Base-by-base conservation (phyloP, 1,284 basidiomycete genomes). In the Tylopilus orsonianus region DNA sequence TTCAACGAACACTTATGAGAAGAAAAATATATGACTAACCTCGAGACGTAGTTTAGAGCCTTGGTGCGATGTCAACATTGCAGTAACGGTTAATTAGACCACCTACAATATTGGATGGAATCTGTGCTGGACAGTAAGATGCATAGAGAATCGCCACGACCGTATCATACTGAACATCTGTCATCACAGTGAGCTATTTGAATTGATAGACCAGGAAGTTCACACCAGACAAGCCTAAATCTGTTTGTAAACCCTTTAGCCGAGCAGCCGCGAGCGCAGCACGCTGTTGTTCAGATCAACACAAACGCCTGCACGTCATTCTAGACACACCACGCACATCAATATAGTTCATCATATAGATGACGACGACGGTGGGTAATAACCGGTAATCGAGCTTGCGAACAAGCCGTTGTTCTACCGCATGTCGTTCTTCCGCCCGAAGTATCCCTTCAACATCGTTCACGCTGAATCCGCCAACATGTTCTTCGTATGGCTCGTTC, bases 291-390 rank as follows among this genome's bases (percentile, higher is more conserved):
- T 26, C 33, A 34, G 44, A 2, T 35, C 36, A 44, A 2, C 33
- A 3, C 16, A 7, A 40, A 4, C 23, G 16, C 20, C 4, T 12
- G 8, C 12, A 27, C 13, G 2, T 20, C 8, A 16, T 23, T 32
- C 8, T 24, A 34, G 29, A 16, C 14, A 6, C 23, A 13, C 44
- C 12, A 69, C 75, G 53, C 49, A 85, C 83, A 61, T 85, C 81
- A 45, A 85, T 83, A 58, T 83, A 85, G 57, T 86, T 86, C 79
- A 85, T 79, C 46, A 87, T 74, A 57, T 73, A 84, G 40, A 85
- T 81, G 29, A 82, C 43, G 39, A 83, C 72, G 48, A 87, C 76
- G 1, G 78, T 80, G 0, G 83, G 83, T 42, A 87, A 58, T 0
- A 86, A 66, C 24, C 84, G 71, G 50, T 67, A 68, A 52, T 85